phyloP scores from a whole-genome alignment of 2,329 filamentous ascomycete genomes.

The Dothideomycetidae sp. region DNA sequence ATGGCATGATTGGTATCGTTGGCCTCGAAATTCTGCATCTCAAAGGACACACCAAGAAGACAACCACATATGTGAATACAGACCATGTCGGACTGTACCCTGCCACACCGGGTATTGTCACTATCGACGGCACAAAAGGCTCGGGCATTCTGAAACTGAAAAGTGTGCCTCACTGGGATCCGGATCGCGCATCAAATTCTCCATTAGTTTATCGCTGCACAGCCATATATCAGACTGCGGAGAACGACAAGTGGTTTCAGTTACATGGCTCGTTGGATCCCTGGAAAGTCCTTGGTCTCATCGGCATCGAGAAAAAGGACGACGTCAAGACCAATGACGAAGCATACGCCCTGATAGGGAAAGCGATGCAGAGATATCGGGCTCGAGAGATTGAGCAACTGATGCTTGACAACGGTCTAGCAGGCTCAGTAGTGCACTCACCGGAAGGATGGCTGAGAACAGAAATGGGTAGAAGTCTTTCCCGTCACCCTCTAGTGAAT shows the following conservation, averaged over 20 bases:
- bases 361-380: slow-evolving; percentile 22
- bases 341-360: slow-evolving; percentile 22
- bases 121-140: slow-evolving; percentile 26
- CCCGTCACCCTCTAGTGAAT: no score
- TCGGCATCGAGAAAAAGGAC: slow-evolving; percentile 29
- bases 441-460: no score
- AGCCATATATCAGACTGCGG: slow-evolving; percentile 36
- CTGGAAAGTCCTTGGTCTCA: slow-evolving; percentile 29
- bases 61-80: slow-evolving; percentile 30
- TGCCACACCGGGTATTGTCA: slow-evolving; percentile 26
- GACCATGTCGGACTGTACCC: slow-evolving; percentile 35
- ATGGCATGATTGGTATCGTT: slow-evolving; percentile 32
- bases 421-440: no score
- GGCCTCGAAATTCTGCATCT: slow-evolving; percentile 27
- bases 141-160: no score
- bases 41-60: slow-evolving; percentile 16
- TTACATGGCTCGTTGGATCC: slow-evolving; percentile 38
- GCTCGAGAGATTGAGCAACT: slow-evolving; percentile 30
- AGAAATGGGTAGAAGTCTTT: no score
- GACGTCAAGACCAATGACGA: slow-evolving; percentile 19
- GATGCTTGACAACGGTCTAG: no score
- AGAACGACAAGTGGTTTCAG: slow-evolving; percentile 36
- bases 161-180: no score
- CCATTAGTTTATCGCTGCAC: slow-evolving; percentile 29
- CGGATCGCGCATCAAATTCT: slow-evolving; percentile 20